Evolutionary conservation across 148 eudicot species (phyloP).

Genomic region (Nepenthes gracilis): DNA sequence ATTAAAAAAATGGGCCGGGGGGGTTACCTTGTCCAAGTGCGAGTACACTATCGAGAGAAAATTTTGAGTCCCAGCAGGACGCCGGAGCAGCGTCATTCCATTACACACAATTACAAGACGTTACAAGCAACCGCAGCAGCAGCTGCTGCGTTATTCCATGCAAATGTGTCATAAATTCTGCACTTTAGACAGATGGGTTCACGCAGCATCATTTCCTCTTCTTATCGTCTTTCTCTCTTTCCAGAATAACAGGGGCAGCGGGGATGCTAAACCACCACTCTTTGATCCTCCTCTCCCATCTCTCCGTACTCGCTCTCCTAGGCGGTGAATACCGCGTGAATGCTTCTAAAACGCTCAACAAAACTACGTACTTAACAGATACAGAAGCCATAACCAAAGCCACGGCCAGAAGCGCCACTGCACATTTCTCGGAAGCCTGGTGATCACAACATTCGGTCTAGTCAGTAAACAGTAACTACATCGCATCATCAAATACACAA

Average conservation of each 20-base stretch:
- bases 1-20: no score
- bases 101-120: no score
- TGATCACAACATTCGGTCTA: background rate
- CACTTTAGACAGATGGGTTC: no score
- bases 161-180: no score
- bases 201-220: constrained; percentile 31
- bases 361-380: constrained; percentile 46
- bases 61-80: no score
- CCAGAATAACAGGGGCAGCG: constrained; percentile 78
- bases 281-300: constrained; percentile 54
- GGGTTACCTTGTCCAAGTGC: no score
- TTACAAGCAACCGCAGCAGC: no score
- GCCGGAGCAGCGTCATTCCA: no score
- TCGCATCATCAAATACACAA: no score
- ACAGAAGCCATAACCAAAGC: constrained; percentile 47
- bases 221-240: constrained; percentile 56
- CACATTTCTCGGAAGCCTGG: constrained; percentile 77
- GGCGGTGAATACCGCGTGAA: constrained; percentile 71
- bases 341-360: constrained; percentile 39
- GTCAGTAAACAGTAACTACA: background rate
- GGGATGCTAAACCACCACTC: constrained; percentile 99
- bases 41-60: no score
- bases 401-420: constrained; percentile 25
- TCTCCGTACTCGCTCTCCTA: constrained; percentile 67
- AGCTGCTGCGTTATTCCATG: no score